These are phyloP conservation scores for Capronia americana DNA, from an alignment of 2,329 filamentous ascomycete genomes.

Conservation along the genomic window DNA sequence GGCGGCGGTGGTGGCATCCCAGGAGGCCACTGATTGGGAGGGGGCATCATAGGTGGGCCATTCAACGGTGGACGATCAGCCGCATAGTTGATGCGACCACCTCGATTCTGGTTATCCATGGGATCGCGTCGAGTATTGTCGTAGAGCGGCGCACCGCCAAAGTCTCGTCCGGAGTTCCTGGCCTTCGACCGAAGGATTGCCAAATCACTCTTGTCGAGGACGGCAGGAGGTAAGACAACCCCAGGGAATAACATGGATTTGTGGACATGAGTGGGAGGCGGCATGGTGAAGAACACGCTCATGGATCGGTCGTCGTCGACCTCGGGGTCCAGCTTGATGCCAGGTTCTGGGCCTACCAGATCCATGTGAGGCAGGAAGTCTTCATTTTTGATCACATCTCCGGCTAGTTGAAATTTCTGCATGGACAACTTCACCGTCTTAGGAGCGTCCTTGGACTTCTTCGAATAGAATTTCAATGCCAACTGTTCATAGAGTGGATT, in stretches of 20 bases:
- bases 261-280: slow-evolving; percentile 72
- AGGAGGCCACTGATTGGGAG: slow-evolving; percentile 46
- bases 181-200: slow-evolving; percentile 73
- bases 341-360: slow-evolving; percentile 77
- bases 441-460: slow-evolving; percentile 68
- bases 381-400: slow-evolving; percentile 80
- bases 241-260: slow-evolving; percentile 95
- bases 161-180: slow-evolving; percentile 69
- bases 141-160: slow-evolving; percentile 70
- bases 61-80: slow-evolving; percentile 40
- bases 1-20: slow-evolving; percentile 44
- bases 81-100: slow-evolving; percentile 62
- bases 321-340: slow-evolving; percentile 70
- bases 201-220: slow-evolving; percentile 76
- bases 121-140: slow-evolving; percentile 49
- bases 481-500: slow-evolving; percentile 88
- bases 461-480: slow-evolving; percentile 86
- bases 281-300: slow-evolving; percentile 87
- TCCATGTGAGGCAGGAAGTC: slow-evolving; percentile 83
- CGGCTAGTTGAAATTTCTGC: slow-evolving; percentile 74
- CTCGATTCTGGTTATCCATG: slow-evolving; percentile 36
- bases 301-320: slow-evolving; percentile 87
- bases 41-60: slow-evolving; percentile 48
- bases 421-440: slow-evolving; percentile 75
- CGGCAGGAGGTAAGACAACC: slow-evolving; percentile 72